Percentiles rank a stretch among this genome's conserved stretches.
Evolutionary conservation across 2,329 filamentous ascomycete species (phyloP).

Genomic region (Stagonosporopsis chrysanthemi): DNA sequence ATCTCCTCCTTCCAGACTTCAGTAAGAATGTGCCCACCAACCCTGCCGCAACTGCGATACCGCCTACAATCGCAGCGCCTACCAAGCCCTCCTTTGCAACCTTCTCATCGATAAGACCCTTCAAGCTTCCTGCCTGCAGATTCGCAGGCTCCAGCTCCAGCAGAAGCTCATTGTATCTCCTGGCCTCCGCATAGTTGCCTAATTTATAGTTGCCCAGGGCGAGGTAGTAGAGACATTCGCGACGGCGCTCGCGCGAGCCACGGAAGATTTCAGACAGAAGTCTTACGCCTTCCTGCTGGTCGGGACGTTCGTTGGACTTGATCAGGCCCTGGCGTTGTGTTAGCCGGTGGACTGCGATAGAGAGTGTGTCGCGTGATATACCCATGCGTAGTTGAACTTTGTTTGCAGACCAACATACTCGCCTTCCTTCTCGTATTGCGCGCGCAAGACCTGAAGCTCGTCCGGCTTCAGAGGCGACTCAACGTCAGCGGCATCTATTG

Average conservation of each 20-base stretch:
- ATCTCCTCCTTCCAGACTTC: conserved; percentile 65
- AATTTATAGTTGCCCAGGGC: conserved; percentile 98
- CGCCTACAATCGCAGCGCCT: conserved; percentile 93
- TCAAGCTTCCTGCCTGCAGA: conserved; percentile 86
- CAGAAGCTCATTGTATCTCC: conserved; percentile 91
- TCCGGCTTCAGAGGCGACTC: conserved; percentile 93
- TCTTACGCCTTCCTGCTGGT: conserved; percentile 94
- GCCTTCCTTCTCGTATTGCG: conserved; percentile 97
- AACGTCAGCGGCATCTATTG: conserved; percentile 91
- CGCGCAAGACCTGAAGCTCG: conserved; percentile 89
- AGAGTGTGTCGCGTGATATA: conserved; percentile 53
- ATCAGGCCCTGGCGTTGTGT: conserved; percentile 76
- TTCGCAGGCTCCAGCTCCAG: conserved; percentile 91
- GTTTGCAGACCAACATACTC: conserved; percentile 97
- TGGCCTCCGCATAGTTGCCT: conserved; percentile 93
- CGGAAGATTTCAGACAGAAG: conserved; percentile 97
- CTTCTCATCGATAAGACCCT: conserved; percentile 90
- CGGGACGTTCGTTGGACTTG: conserved; percentile 82
- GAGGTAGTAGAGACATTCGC: conserved; percentile 98
- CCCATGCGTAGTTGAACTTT: conserved; percentile 99
- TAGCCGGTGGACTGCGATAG: conserved; percentile 7
- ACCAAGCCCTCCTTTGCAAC: conserved; percentile 93
- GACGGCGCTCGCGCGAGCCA: conserved; percentile 85
- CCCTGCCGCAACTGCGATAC: conserved; percentile 90
- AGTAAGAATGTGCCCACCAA: conserved; percentile 88